Percentiles rank a stretch among this genome's conserved stretches.
Evolutionary conservation across 306 rosid genomes (phyloP).

Genomic region (Trifolium fragiferum): DNA sequence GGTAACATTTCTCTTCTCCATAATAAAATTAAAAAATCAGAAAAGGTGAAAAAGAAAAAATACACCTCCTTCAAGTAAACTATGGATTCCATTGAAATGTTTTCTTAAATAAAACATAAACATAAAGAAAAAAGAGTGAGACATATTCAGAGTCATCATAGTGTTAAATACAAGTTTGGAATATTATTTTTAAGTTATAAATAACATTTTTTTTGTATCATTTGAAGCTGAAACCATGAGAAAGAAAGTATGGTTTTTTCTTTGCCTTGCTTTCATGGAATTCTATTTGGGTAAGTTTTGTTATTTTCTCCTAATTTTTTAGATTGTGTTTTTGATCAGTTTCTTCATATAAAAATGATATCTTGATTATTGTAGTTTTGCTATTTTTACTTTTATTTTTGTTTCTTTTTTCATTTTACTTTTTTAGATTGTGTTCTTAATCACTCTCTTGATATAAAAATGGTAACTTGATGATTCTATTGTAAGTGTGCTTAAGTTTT

Average conservation of each 20-base stretch:
- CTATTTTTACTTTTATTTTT: constrained; percentile 6
- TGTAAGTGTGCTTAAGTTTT: too few species aligned
- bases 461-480: too few species aligned
- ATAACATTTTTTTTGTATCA: neutral
- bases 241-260: constrained; percentile 53
- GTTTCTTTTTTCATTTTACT: neutral
- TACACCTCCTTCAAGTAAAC: constrained; percentile 68
- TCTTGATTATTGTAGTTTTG: constrained; percentile 19
- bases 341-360: neutral
- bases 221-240: constrained; percentile 47
- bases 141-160: neutral
- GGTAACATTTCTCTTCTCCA: constrained; percentile 46
- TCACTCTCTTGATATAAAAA: too few species aligned
- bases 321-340: constrained; percentile 6
- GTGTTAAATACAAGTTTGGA: constrained; percentile 18
- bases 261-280: constrained; percentile 50
- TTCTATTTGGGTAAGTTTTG: constrained; percentile 63
- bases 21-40: constrained; percentile 2
- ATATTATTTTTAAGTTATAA: constrained; percentile 9
- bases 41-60: constrained; percentile 50
- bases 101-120: constrained; percentile 4
- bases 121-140: constrained; percentile 4
- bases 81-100: constrained; percentile 54
- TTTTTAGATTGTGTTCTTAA: constrained; percentile 15
- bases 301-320: constrained; percentile 8